Evolutionary conservation across 108 stramenopile genomes (phyloP).

Genomic region (Nitzschia inconspicua): DNA sequence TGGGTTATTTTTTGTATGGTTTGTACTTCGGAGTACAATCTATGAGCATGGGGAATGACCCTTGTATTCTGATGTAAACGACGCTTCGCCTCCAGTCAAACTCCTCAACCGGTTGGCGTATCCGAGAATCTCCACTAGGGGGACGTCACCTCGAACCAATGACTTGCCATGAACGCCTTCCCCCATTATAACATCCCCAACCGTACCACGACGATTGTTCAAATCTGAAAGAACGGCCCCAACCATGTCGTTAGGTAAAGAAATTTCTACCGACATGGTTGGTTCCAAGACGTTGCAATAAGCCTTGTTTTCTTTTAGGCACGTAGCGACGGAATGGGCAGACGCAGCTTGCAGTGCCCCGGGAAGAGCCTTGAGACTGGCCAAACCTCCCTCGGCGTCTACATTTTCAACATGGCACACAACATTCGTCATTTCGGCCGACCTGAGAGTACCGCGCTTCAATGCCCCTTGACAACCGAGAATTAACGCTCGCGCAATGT

Average conservation of each 20-base stretch:
- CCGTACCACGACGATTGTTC: conserved; percentile 68
- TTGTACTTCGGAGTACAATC: too few relatives aligned
- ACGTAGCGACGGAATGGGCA: conserved; percentile 55
- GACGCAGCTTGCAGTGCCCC: conserved; percentile 75
- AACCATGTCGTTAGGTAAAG: conserved; percentile 70
- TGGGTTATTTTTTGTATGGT: too few relatives aligned
- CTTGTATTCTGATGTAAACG: conserved; percentile 83
- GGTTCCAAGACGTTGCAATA: conserved; percentile 74
- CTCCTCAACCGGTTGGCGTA: conserved; percentile 82
- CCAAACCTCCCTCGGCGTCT: conserved; percentile 63
- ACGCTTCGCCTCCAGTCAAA: conserved; percentile 81
- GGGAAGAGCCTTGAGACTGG: conserved; percentile 59
- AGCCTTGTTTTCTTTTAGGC: conserved; percentile 34
- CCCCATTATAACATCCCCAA: conserved; percentile 76
- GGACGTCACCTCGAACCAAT: conserved; percentile 77
- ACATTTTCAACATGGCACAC: conserved; percentile 64
- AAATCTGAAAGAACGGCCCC: conserved; percentile 86
- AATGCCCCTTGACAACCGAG: conserved; percentile 76
- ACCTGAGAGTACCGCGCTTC: conserved; percentile 63
- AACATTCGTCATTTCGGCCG: conserved; percentile 67
- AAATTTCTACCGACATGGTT: conserved; percentile 77
- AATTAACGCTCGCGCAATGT: conserved; percentile 56
- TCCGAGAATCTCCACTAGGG: conserved; percentile 81
- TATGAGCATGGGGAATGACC: conserved; percentile 66
- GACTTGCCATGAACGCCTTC: conserved; percentile 54